Base-by-base conservation (phyloP, 2,329 filamentous ascomycete species). In the Lithohypha guttulata region DNA sequence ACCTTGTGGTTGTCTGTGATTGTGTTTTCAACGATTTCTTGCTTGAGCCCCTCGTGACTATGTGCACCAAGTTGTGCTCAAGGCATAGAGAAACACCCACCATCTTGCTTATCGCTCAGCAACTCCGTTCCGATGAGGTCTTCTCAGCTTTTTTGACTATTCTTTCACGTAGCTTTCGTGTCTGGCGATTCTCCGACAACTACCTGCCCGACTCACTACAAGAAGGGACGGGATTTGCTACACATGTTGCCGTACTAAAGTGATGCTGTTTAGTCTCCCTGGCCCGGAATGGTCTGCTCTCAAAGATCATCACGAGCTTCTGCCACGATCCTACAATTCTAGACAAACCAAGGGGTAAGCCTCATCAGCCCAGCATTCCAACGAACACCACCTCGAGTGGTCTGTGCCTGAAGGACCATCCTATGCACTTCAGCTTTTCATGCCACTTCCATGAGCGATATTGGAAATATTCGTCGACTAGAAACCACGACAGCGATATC, bases 1-100 rank as follows among this genome's bases (percentile, higher is more conserved):
- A 93, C 53, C 61, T 77, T 10, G 66, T 96, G 8, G 58, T 96
- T 23, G 85, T 86, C 3, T 93, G 85, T 55, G 91, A 98, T 59
- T 95, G 87, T 59, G 81, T 98, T 50, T 98, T 93, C 66, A 98
- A 96, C 60, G 84, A 94, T 49, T 75, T 81, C 2, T 71, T 96
- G 2, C 75, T 96, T 17, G 65, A 73, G 29, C 85, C 87, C 0
- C 74, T 96, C 34, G 82, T 91, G n/a, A 73, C 79, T 51, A 82
- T 84, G 0, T 93, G 84, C 56, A 75, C 68, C 4, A 82, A 93
- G 46, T 70, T 78, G 17, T 93, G 85, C 59, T 63, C 63, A 7
- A 59, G 89, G 11, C 67, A 78, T 22, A 55, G 57, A 1, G 35
- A 42, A 8, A 51, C 44, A 23, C 72, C 81, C 2, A 81, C 83